phyloP scores from a whole-genome alignment of 2,329 filamentous ascomycete genomes.

The Claviceps spartinae region DNA sequence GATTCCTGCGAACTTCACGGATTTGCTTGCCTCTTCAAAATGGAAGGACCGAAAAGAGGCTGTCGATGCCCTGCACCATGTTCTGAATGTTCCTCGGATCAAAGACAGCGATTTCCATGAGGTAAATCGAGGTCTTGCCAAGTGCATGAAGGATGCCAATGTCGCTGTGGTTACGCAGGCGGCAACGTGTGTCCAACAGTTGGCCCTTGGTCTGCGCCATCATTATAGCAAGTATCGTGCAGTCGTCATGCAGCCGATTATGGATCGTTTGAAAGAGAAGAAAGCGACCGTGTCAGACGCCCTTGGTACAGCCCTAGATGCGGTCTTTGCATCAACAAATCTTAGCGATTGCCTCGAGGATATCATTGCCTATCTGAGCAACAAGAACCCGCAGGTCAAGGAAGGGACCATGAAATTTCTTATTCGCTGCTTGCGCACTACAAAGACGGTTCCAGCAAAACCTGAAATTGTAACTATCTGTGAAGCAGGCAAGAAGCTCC shows the following conservation, averaged over 20 bases:
- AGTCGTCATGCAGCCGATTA: slow-evolving; percentile 71
- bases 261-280: slow-evolving; percentile 96
- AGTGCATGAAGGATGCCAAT: slow-evolving; percentile 98
- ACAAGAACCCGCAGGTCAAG: slow-evolving; percentile 98
- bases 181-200: slow-evolving; percentile 78
- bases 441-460: slow-evolving; percentile 70
- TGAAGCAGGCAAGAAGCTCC: slow-evolving; percentile 77
- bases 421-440: slow-evolving; percentile 73
- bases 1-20: slow-evolving; percentile 67
- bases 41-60: slow-evolving; percentile 98
- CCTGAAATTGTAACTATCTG: slow-evolving; percentile 73
- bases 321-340: slow-evolving; percentile 49
- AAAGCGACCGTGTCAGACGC: slow-evolving; percentile 82
- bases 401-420: slow-evolving; percentile 89
- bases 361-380: slow-evolving; percentile 66
- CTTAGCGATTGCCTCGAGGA: slow-evolving; percentile 86
- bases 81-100: slow-evolving; percentile 75
- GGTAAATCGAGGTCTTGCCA: slow-evolving; percentile 70
- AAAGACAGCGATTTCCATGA: slow-evolving; percentile 85
- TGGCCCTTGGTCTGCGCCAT: slow-evolving; percentile 74
- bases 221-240: slow-evolving; percentile 69
- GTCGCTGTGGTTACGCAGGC: slow-evolving; percentile 87
- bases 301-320: slow-evolving; percentile 70
- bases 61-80: slow-evolving; percentile 64
- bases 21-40: slow-evolving; percentile 77